Conservation (phyloP, 2,329 filamentous ascomycete species). For the Daldinia eschscholtzii region DNA sequence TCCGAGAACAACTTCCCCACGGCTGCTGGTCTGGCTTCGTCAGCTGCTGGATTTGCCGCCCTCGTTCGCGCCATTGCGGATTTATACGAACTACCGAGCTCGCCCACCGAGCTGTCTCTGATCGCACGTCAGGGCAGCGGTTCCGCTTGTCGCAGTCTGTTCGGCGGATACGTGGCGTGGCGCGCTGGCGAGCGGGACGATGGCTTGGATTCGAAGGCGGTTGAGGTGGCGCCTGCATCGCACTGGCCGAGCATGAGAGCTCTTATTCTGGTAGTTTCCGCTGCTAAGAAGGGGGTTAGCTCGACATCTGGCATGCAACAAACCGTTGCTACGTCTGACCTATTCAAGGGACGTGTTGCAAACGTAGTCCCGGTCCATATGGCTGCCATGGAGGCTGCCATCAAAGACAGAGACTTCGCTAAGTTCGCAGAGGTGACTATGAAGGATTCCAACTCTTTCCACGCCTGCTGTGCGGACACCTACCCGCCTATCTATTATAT, state of each 20-base stretch:
- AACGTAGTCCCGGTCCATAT: slow-evolving; percentile 86
- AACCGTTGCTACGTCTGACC: slow-evolving; percentile 89
- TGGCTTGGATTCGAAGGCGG: slow-evolving; percentile 87
- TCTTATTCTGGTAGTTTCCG: slow-evolving; percentile 88
- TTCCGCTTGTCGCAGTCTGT: slow-evolving; percentile 91
- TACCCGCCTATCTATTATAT: slow-evolving; percentile 99
- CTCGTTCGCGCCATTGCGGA: slow-evolving; percentile 89
- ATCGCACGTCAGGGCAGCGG: slow-evolving; percentile 95
- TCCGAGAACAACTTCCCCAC: slow-evolving; percentile 99
- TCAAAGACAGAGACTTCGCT: slow-evolving; percentile 83
- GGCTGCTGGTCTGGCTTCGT: slow-evolving; percentile 86
- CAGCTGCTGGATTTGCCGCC: slow-evolving; percentile 77
- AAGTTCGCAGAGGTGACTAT: slow-evolving; percentile 92
- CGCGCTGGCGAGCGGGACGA: slow-evolving; percentile 80
- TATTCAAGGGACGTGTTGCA: slow-evolving; percentile 82
- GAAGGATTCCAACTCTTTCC: slow-evolving; percentile 97
- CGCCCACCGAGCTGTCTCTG: slow-evolving; percentile 84
- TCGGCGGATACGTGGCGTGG: slow-evolving; percentile 98
- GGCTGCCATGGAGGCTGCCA: slow-evolving; percentile 85
- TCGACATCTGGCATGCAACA: slow-evolving; percentile 97
- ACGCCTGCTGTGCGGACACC: slow-evolving; percentile 93
- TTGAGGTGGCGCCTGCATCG: slow-evolving; percentile 85
- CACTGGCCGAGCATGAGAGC: slow-evolving; percentile 98
- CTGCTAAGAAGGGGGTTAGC: slow-evolving; percentile 94
- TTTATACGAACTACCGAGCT: slow-evolving; percentile 86